phyloP scores from a whole-genome alignment of 2,329 filamentous ascomycete species.

The Aspergillus candidus region DNA sequence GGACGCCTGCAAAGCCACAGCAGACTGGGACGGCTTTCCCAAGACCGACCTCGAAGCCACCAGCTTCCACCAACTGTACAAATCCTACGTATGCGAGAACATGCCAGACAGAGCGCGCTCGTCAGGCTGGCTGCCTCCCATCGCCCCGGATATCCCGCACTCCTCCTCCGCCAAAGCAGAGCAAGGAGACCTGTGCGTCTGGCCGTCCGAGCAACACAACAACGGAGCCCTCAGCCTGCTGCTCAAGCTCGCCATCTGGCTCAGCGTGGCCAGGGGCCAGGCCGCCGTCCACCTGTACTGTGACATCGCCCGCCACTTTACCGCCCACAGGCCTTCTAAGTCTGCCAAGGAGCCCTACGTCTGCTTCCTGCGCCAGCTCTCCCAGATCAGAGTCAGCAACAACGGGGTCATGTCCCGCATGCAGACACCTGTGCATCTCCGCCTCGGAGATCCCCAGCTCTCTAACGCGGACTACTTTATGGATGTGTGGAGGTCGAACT shows the following conservation, averaged over 20 bases:
- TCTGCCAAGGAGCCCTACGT: conserved; percentile 3
- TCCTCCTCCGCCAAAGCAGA: conserved; percentile 6
- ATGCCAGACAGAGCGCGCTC: conserved; percentile 13
- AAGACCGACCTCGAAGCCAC: conserved; percentile 16
- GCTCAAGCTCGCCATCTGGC: conserved; percentile 22
- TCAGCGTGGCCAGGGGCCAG: conserved; percentile 21
- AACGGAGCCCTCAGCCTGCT: conserved; percentile 12
- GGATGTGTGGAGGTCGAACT: conserved; percentile 13
- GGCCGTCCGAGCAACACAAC: conserved; percentile 4
- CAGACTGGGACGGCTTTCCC: conserved; percentile 14
- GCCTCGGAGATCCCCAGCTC: conserved; percentile 2
- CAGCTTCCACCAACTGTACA: conserved; percentile 16
- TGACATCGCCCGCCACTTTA: conserved; percentile 21
- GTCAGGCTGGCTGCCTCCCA: conserved; percentile 16
- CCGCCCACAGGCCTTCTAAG: conserved; percentile 6
- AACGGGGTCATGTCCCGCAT: conserved; percentile 5
- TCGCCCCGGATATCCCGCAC: conserved; percentile 5
- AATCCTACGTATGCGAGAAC: conserved; percentile 7
- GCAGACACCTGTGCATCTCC: conserved; percentile 8
- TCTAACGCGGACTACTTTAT: conserved; percentile 16
- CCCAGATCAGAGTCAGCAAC: conserved; percentile 9
- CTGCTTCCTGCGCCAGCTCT: conserved; percentile 12
- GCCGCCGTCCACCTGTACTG: conserved; percentile 25
- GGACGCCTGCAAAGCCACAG: conserved; percentile 14
- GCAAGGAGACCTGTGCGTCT: conserved; percentile 10